Conservation (phyloP, 148 eudicot species). For the Rhododendron henanense region DNA sequence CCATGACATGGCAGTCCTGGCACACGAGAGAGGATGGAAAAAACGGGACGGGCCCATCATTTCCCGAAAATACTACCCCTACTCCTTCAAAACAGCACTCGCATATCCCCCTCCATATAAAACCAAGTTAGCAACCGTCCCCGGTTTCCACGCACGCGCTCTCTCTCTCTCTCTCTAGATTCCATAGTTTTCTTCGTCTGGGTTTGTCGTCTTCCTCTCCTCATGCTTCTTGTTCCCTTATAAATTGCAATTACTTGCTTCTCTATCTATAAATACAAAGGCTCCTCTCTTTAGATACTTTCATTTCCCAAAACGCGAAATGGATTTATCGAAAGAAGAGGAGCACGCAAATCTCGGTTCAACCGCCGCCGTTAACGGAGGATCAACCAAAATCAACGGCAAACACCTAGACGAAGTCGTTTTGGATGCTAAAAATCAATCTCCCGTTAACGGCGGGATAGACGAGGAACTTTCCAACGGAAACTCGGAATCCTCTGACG, state of each 20-base stretch:
- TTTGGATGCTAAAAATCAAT: neutral
- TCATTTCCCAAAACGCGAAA: slow-evolving; percentile 10
- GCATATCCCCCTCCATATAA: neutral
- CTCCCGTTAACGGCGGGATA: neutral
- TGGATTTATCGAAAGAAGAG: slow-evolving; percentile 14
- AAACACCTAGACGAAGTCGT: neutral
- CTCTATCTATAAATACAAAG: neutral
- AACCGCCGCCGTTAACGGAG: neutral
- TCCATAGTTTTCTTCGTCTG: slow-evolving; percentile 11
- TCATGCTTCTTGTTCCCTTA: neutral
- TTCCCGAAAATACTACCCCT: no score
- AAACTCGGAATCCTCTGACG: neutral
- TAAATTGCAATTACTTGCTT: neutral
- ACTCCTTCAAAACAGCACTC: neutral
- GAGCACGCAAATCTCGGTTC: slow-evolving; percentile 5
- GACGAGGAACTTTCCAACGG: slow-evolving; percentile 1
- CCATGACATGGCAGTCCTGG: no score
- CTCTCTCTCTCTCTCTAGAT: slow-evolving; percentile 1
- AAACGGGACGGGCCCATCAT: no score
- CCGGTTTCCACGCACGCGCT: neutral
- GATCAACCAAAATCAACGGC: neutral
- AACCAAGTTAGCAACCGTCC: slow-evolving; percentile 3
- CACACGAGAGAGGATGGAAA: no score
- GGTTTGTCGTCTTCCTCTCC: slow-evolving; percentile 2
- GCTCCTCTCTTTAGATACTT: neutral